Percentiles rank a stretch among this genome's conserved stretches.
phyloP scores from a whole-genome alignment of 176 grass and related monocot genomes.

The Aegilops bicornis region DNA sequence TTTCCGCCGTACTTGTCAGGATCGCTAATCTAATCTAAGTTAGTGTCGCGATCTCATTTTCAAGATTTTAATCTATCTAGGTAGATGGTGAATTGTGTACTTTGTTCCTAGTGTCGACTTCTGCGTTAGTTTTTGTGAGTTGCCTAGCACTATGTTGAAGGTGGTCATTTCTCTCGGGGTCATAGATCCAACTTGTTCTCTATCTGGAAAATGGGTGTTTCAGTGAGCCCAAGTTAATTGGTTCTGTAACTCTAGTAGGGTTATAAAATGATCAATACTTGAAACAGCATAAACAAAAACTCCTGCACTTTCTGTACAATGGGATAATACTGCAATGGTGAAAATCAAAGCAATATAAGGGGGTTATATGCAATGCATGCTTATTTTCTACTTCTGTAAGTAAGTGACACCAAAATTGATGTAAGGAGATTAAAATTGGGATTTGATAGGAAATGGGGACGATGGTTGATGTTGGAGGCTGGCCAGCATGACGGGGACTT shows the following conservation, averaged over 20 bases:
- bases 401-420: neutral
- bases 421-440: conserved; percentile 65
- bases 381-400: conserved; percentile 9
- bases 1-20: conserved; percentile 53
- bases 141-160: neutral
- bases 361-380: neutral
- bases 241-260: neutral
- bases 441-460: conserved; percentile 95
- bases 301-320: neutral
- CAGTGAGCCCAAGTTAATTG: neutral
- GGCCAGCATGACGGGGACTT: conserved; percentile 50
- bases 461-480: conserved; percentile 89
- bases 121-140: neutral
- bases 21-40: conserved; percentile 44
- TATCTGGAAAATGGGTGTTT: neutral
- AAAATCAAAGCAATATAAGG: neutral
- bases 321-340: neutral
- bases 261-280: neutral
- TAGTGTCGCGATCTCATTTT: conserved; percentile 15
- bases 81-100: neutral
- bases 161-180: neutral
- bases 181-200: neutral
- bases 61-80: neutral
- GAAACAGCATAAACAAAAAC: neutral
- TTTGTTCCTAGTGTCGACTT: neutral